Evolutionary conservation across 2,329 filamentous ascomycete genomes (phyloP).

Genomic region (Trichophyton simii): DNA sequence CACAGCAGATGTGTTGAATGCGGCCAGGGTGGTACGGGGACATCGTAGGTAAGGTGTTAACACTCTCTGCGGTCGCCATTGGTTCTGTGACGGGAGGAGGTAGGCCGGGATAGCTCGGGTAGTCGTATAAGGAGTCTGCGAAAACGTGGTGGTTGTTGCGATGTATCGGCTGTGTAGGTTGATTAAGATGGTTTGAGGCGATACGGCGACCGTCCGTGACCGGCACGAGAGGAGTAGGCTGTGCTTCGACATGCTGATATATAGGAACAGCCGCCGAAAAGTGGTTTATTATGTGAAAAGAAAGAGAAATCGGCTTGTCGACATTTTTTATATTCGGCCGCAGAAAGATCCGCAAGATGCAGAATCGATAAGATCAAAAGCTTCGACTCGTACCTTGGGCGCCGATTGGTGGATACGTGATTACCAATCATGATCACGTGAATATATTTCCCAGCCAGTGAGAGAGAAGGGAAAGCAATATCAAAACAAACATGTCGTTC

Average conservation of each 20-base stretch:
- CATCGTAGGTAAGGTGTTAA: not conserved
- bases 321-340: not conserved
- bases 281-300: not conserved
- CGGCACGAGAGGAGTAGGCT: slow-evolving; percentile 17
- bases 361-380: not conserved
- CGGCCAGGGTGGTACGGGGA: not conserved
- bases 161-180: slow-evolving; percentile 12
- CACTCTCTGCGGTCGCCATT: not conserved
- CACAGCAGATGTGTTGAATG: slow-evolving; percentile 26
- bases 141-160: slow-evolving; percentile 17
- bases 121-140: slow-evolving; percentile 12
- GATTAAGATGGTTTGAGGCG: slow-evolving; percentile 9
- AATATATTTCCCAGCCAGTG: not conserved
- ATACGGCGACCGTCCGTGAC: slow-evolving; percentile 17
- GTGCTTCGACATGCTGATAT: slow-evolving; percentile 21
- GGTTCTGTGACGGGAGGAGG: slow-evolving; percentile 12
- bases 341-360: not conserved
- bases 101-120: slow-evolving; percentile 8
- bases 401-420: not conserved
- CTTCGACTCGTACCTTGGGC: not conserved
- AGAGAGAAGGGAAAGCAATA: no score
- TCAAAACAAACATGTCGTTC: no score
- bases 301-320: not conserved
- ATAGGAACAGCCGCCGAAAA: not conserved
- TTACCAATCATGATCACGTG: not conserved